These are phyloP conservation scores for Eucalyptus erythrocorys DNA, from an alignment of 345 rosid species.

Conservation along the genomic window DNA sequence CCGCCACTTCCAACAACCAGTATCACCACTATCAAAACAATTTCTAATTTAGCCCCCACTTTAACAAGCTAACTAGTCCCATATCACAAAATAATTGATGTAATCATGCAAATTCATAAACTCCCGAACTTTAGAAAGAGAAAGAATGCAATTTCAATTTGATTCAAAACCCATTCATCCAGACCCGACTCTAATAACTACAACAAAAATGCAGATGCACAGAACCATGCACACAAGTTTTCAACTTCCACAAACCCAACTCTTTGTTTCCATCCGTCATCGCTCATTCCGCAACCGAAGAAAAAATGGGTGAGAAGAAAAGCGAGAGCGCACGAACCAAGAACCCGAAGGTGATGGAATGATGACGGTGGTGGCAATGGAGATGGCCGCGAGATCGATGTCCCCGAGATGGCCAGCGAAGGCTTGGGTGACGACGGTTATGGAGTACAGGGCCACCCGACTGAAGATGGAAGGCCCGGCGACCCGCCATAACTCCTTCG, in stretches of 20 bases:
- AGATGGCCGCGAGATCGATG: conserved; percentile 44
- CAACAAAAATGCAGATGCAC: not conserved
- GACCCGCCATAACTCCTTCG: conserved; percentile 28
- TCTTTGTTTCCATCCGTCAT: not conserved
- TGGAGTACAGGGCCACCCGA: conserved; percentile 42
- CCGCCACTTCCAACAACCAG: not conserved
- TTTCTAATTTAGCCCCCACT: not conserved
- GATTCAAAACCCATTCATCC: not conserved
- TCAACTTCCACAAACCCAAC: not conserved
- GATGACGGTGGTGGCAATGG: conserved; percentile 41
- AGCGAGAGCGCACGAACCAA: conserved; percentile 8
- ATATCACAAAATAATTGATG: not conserved
- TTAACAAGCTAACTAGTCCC: not conserved
- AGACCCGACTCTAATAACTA: not conserved
- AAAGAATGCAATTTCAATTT: not conserved
- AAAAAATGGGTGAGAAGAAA: not conserved
- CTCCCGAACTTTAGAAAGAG: not conserved
- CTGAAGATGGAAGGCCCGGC: conserved; percentile 46
- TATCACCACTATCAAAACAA: not conserved
- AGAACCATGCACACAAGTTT: not conserved
- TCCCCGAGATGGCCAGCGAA: conserved; percentile 40
- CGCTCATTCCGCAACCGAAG: not conserved
- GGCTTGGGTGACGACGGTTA: conserved; percentile 32
- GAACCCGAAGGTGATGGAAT: conserved; percentile 34
- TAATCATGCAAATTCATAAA: not conserved